Conservation (phyloP, 768 basidiomycete genomes). For the Hericium coralloides region DNA sequence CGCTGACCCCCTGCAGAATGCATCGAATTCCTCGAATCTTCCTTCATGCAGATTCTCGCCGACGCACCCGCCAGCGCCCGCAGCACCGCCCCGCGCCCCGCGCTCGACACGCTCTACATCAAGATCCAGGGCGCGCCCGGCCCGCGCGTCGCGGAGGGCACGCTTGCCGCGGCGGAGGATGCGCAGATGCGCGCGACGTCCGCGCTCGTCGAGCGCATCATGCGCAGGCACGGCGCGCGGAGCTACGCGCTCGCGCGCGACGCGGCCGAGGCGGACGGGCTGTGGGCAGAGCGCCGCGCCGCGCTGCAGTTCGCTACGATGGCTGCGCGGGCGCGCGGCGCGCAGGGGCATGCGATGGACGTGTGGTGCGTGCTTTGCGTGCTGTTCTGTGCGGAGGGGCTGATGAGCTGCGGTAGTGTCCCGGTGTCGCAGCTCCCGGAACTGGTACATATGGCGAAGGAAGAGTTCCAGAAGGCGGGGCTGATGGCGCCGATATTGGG, state of each 20-base stretch:
- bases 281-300: background rate
- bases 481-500: slow-evolving; percentile 36
- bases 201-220: background rate
- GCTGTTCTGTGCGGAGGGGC: background rate
- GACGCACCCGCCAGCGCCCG: slow-evolving; percentile 48
- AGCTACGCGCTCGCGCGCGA: background rate
- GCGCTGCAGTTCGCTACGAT: background rate
- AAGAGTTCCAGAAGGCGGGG: slow-evolving; percentile 32
- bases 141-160: slow-evolving; percentile 50
- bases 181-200: background rate
- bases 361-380: slow-evolving; percentile 19
- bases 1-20: slow-evolving; percentile 45
- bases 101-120: slow-evolving; percentile 79
- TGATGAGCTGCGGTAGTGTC: slow-evolving; percentile 16
- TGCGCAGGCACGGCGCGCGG: background rate
- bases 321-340: background rate
- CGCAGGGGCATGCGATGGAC: slow-evolving; percentile 59
- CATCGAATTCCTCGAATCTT: slow-evolving; percentile 76
- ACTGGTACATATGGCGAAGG: slow-evolving; percentile 32
- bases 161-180: slow-evolving; percentile 42
- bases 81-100: slow-evolving; percentile 58
- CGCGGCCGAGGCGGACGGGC: background rate
- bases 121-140: slow-evolving; percentile 76
- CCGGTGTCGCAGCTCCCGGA: slow-evolving; percentile 26
- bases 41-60: slow-evolving; percentile 34